These are phyloP conservation scores for Gaeumannomyces tritici DNA, from an alignment of 2,329 filamentous ascomycete genomes.

Conservation along the genomic window DNA sequence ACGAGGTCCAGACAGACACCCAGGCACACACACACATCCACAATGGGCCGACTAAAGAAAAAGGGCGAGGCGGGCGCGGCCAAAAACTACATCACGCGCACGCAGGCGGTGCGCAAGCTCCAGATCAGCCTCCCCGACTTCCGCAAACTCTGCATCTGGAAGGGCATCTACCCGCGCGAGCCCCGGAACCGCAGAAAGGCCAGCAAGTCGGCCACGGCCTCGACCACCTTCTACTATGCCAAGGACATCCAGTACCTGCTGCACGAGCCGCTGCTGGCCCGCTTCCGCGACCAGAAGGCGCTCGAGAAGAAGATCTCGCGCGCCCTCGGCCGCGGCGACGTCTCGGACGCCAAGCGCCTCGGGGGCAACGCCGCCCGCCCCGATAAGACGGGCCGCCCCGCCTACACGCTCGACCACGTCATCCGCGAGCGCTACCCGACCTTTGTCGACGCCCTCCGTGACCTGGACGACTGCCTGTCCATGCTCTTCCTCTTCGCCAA, in stretches of 20 bases:
- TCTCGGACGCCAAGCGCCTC: slow-evolving; percentile 75
- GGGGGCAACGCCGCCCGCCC: slow-evolving; percentile 79
- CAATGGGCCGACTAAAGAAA: slow-evolving; percentile 76
- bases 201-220: slow-evolving; percentile 78
- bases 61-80: slow-evolving; percentile 87
- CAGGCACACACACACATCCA: slow-evolving; percentile 7
- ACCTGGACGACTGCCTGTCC: slow-evolving; percentile 91
- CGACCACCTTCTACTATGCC: slow-evolving; percentile 83
- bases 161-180: slow-evolving; percentile 97
- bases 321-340: slow-evolving; percentile 84
- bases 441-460: slow-evolving; percentile 86
- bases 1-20: neutral
- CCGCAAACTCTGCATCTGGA: slow-evolving; percentile 97
- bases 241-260: slow-evolving; percentile 98
- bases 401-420: slow-evolving; percentile 89
- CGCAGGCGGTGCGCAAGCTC: slow-evolving; percentile 93
- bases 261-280: slow-evolving; percentile 86
- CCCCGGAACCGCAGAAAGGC: slow-evolving; percentile 96
- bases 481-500: slow-evolving; percentile 98
- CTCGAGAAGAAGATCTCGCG: slow-evolving; percentile 96
- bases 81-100: slow-evolving; percentile 97
- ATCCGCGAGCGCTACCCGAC: slow-evolving; percentile 97
- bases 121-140: slow-evolving; percentile 97
- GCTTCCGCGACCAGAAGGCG: slow-evolving; percentile 94
- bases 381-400: slow-evolving; percentile 83